phyloP scores from a whole-genome alignment of 345 rosid genomes.

The Eucalyptus tenuipes region DNA sequence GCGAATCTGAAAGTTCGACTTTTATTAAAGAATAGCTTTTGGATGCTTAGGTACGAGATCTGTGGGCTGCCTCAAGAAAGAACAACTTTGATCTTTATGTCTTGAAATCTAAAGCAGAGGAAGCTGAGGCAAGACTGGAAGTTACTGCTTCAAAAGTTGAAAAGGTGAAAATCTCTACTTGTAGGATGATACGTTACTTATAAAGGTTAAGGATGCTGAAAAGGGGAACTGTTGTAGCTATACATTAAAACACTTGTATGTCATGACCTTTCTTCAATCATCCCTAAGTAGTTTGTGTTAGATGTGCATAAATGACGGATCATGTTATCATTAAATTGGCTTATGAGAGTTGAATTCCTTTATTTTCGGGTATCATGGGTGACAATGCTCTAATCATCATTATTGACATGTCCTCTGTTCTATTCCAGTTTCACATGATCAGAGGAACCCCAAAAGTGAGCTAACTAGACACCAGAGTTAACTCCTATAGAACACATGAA shows the following conservation, averaged over 20 bases:
- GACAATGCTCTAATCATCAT: neutral
- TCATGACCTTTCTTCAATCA: neutral
- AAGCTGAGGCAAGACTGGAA: slow-evolving; percentile 32
- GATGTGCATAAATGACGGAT: neutral
- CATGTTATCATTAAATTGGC: neutral
- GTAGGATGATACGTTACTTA: neutral
- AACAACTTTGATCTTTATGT: slow-evolving; percentile 71
- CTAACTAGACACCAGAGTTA: neutral
- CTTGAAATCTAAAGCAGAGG: slow-evolving; percentile 37
- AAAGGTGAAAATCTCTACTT: slow-evolving; percentile 20
- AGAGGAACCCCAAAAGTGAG: neutral
- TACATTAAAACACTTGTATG: neutral
- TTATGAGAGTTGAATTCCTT: neutral
- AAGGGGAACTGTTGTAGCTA: neutral
- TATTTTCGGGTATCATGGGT: neutral
- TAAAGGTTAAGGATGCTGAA: neutral
- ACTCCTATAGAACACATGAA: neutral
- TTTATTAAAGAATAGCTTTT: slow-evolving; percentile 15
- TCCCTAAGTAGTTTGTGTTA: neutral
- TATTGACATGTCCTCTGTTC: neutral
- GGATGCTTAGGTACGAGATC: slow-evolving; percentile 40
- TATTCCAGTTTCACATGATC: neutral
- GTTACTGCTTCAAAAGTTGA: slow-evolving; percentile 25
- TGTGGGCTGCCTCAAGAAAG: slow-evolving; percentile 63
- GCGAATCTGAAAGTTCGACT: slow-evolving; percentile 2